These are phyloP conservation scores for Xanthoconium purpureum DNA, from an alignment of 768 basidiomycete species.

Conservation along the genomic window DNA sequence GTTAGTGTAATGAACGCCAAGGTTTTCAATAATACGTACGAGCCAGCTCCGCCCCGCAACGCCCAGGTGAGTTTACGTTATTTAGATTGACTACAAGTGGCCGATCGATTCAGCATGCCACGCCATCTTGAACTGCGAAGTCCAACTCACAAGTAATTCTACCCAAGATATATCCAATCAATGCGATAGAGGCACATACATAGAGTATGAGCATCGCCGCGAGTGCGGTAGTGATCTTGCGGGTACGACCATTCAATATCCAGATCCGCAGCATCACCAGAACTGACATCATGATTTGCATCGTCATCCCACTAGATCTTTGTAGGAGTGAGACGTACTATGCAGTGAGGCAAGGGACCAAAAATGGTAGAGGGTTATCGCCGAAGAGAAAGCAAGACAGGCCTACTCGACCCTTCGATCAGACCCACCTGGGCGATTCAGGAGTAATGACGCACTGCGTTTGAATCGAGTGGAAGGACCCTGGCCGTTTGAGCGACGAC, in stretches of 20 bases:
- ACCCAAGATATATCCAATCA: neutral
- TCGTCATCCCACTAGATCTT: neutral
- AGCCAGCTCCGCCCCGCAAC: neutral
- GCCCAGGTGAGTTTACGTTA: too few relatives aligned
- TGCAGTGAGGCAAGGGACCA: constrained; percentile 1
- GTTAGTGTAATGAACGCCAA: neutral
- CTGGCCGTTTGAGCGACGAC: neutral
- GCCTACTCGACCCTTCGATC: neutral
- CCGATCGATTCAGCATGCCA: neutral
- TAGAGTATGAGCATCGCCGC: neutral
- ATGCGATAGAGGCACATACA: neutral
- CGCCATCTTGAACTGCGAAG: neutral
- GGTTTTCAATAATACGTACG: neutral
- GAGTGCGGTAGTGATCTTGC: neutral
- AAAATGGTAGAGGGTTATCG: neutral
- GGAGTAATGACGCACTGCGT: neutral
- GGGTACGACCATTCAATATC: constrained; percentile 1
- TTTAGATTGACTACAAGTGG: neutral
- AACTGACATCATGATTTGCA: neutral
- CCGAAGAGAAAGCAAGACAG: neutral
- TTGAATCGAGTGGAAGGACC: neutral
- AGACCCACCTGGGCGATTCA: neutral
- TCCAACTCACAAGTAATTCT: neutral
- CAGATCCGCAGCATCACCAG: constrained; percentile 2
- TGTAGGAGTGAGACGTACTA: neutral